Conservation (phyloP, 495 filamentous ascomycete species). For the Filosporella fistucella region DNA sequence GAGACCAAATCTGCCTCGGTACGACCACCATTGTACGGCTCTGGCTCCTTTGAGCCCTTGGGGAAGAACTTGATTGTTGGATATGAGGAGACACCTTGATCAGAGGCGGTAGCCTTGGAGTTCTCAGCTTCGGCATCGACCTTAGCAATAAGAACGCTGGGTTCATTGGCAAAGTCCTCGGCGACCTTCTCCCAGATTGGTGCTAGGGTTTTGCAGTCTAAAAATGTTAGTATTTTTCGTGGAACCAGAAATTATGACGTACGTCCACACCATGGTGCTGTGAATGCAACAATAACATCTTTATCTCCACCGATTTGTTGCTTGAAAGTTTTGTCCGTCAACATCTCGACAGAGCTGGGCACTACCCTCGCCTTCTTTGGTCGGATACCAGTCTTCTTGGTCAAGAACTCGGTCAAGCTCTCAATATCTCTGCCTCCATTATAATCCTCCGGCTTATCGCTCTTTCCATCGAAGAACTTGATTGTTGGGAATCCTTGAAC, state of each 20-base stretch:
- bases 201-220: conserved; percentile 95
- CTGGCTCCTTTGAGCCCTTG: conserved; percentile 70
- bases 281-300: conserved; percentile 93
- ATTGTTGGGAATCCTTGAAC: conserved; percentile 94
- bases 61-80: conserved; percentile 99
- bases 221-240: conserved; percentile 25
- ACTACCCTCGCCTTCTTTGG: conserved; percentile 64
- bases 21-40: conserved; percentile 74
- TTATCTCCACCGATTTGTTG: conserved; percentile 75
- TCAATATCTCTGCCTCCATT: conserved; percentile 84
- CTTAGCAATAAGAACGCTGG: conserved; percentile 81
- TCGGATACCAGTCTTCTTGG: conserved; percentile 83
- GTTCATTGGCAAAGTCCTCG: conserved; percentile 72
- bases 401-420: conserved; percentile 72
- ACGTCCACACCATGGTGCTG: conserved; percentile 97
- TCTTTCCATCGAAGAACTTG: conserved; percentile 98
- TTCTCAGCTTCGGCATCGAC: conserved; percentile 88
- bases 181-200: conserved; percentile 89
- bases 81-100: conserved; percentile 77
- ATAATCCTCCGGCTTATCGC: conserved; percentile 81
- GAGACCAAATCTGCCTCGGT: conserved; percentile 69
- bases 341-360: conserved; percentile 69
- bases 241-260: conserved; percentile 39
- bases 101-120: conserved; percentile 68
- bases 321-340: conserved; percentile 78